phyloP scores from a whole-genome alignment of 73 alveolate genomes.

The Tetrahymena elliotti region DNA sequence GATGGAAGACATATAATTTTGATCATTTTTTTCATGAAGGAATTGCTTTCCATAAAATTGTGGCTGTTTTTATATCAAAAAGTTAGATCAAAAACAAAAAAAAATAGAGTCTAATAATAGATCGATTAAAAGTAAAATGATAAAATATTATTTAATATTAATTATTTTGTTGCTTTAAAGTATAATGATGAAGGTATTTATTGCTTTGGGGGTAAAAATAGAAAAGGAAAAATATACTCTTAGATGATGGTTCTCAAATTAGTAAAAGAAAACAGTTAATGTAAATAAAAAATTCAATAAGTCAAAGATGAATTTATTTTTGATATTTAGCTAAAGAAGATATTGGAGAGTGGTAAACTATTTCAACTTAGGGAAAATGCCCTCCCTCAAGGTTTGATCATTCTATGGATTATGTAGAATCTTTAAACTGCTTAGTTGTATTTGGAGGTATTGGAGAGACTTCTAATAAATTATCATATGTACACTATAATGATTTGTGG shows the following conservation, averaged over 20 bases:
- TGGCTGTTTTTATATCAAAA: background rate
- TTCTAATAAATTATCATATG: background rate
- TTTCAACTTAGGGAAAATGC: background rate
- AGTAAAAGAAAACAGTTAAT: background rate
- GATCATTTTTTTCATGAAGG: background rate
- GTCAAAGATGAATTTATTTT: background rate
- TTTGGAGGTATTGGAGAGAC: slow-evolving; percentile 54
- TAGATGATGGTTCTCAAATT: slow-evolving; percentile 24
- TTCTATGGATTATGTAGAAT: slow-evolving; percentile 29
- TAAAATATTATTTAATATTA: background rate
- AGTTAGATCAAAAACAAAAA: background rate
- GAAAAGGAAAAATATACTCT: slow-evolving; percentile 33
- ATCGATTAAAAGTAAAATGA: background rate
- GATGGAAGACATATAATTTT: background rate
- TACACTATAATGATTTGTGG: slow-evolving; percentile 39
- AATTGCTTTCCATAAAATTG: background rate
- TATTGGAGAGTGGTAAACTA: background rate
- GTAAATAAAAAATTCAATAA: background rate
- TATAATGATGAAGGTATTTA: slow-evolving; percentile 46
- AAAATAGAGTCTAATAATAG: background rate
- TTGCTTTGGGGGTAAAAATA: slow-evolving; percentile 48
- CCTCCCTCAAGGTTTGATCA: slow-evolving; percentile 32
- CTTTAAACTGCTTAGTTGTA: slow-evolving; percentile 21
- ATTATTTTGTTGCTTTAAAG: background rate
- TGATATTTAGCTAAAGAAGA: background rate